These are phyloP conservation scores for Rehmannia glutinosa DNA, from an alignment of 257 asterid species.

Conservation along the genomic window DNA sequence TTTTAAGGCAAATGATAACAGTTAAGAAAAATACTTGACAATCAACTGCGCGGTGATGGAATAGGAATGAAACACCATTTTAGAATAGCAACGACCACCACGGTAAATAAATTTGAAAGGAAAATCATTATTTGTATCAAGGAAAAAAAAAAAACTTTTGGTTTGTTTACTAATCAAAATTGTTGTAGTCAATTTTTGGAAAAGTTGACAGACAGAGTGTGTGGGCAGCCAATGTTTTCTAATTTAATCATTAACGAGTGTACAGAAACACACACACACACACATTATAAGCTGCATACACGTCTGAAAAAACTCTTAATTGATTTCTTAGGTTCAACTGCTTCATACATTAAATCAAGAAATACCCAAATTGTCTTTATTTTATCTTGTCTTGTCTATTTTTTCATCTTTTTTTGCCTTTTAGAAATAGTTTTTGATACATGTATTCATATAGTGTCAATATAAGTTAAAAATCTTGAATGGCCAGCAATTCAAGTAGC, in stretches of 20 bases:
- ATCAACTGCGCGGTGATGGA: no score
- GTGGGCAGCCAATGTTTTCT: conserved; percentile 21
- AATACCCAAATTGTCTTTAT: conserved; percentile 16
- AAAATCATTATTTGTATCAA: no score
- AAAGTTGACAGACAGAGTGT: conserved; percentile 20
- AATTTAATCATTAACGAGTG: no score
- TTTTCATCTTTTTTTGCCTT: background rate
- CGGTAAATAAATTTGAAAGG: no score
- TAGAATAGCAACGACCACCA: no score
- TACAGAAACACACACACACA: background rate
- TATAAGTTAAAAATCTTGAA: conserved; percentile 15
- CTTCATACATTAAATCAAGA: conserved; percentile 16
- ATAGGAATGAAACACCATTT: no score
- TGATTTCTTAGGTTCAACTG: conserved; percentile 13
- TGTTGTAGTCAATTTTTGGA: no score
- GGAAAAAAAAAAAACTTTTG: no score
- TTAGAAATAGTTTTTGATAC: background rate
- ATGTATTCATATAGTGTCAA: no score
- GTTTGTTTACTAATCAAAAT: no score
- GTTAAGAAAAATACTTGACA: no score
- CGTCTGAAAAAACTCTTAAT: conserved; percentile 1
- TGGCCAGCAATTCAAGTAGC: conserved; percentile 49
- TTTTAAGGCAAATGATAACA: no score
- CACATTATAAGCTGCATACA: background rate
- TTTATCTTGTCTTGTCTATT: background rate